A percentile compares a stretch with the other conserved stretches of the same genome.
phyloP scores from a whole-genome alignment of 345 rosid genomes.

The Salix viminalis region DNA sequence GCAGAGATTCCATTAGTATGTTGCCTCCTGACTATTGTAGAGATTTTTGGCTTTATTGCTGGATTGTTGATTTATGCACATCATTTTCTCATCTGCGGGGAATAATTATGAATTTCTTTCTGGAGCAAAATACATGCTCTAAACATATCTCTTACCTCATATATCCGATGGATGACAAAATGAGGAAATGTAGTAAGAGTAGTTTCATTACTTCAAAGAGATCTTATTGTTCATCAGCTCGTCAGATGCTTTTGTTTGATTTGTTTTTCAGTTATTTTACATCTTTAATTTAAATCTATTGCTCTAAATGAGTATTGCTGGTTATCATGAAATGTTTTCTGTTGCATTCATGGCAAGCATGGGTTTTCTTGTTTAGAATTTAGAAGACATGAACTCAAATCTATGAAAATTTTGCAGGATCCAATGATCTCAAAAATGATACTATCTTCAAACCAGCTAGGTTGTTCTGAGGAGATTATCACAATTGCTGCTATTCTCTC shows the following conservation, averaged over 20 bases:
- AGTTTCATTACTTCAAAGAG: not conserved
- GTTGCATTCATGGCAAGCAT: not conserved
- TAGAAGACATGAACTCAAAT: not conserved
- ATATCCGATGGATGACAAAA: not conserved
- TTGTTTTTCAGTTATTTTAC: not conserved
- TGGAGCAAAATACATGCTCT: not conserved
- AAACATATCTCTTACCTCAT: too few relatives aligned
- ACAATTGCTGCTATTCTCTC: slow-evolving; percentile 86
- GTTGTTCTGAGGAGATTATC: slow-evolving; percentile 84
- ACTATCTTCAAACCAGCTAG: slow-evolving; percentile 78
- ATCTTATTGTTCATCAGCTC: too few relatives aligned
- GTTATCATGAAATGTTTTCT: not conserved
- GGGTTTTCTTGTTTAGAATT: not conserved
- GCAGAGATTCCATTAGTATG: slow-evolving; percentile 92
- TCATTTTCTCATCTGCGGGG: not conserved
- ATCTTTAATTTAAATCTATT: not conserved
- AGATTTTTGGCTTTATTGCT: not conserved
- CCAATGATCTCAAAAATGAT: slow-evolving; percentile 95
- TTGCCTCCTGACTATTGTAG: not conserved
- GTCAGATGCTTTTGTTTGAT: not conserved
- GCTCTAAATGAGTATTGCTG: not conserved
- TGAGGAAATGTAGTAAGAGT: not conserved
- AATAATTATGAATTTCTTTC: not conserved
- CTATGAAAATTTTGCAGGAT: slow-evolving; percentile 45
- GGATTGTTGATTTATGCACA: not conserved